Evolutionary conservation across 441 rosid genomes (phyloP), one percentile per base, ranked within the genome.

Genomic region (Theobroma grandiflorum): DNA sequence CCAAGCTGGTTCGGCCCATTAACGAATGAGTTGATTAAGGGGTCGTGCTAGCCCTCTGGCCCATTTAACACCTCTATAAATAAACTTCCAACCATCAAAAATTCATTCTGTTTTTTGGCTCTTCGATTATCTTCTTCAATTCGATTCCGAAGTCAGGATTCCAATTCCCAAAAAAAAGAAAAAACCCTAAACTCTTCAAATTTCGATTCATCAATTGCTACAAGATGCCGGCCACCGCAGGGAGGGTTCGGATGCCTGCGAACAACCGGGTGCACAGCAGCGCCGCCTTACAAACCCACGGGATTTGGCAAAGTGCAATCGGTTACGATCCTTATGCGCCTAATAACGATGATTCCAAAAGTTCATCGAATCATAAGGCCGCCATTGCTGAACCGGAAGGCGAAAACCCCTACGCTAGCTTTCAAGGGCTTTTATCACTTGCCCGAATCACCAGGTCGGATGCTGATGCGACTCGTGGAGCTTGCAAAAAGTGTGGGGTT

Each of bases 191-290:
- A 70, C 42, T 68, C 11, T 9, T 18, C 37, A 10, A 75, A 31
- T 82, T 76, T 81, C 79, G 78, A 66, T 84, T 55, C 40, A 42
- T 0, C 12, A 2, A 65, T 62, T 78, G n/a, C 6, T 69, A 66
- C 50, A 95, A 86, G 94, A 94, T 96, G 99, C 99, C 97, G 85
- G 98, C 98, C 33, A 96, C 99, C 1, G 98, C 98, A 14, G 98
- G 98, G n/a, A 87, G 98, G 87, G 99, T 96, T 85, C 98, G 99
- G 79, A 96, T 96, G 98, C 99, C 99, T 1, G 99, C 98, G 57
- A 95, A 96, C 91, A 96, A 95, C 63, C 88, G 98, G 88, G 99
- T 96, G 53, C 98, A 96, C 78, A 95, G 99, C 82, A 96, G 98
- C 79, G 98, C 98, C 5, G 98, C 99, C 77, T 87, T 95, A 57